A percentile compares a stretch with the other conserved stretches of the same genome.
Conservation (phyloP, 495 filamentous ascomycete species). For the Sabuloglossum arenarium region DNA sequence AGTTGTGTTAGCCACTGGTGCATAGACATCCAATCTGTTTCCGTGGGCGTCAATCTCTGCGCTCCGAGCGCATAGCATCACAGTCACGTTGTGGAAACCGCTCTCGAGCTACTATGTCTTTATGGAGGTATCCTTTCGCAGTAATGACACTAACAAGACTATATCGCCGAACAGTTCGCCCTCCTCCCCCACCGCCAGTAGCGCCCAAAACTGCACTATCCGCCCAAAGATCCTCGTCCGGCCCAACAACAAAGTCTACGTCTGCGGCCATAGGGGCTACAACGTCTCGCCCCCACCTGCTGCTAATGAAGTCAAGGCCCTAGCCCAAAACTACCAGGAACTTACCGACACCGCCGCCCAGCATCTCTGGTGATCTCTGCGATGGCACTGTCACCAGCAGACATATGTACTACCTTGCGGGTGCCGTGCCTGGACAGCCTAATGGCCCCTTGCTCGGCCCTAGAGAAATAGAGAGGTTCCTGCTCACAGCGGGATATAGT, state of each 20-base stretch:
- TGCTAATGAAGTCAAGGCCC: constrained; percentile 57
- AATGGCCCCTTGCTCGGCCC: constrained; percentile 57
- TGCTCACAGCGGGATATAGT: constrained; percentile 79
- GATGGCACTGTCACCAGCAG: no score
- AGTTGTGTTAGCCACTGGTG: constrained; percentile 67
- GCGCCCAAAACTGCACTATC: not conserved
- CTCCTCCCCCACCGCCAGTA: not conserved
- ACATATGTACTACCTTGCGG: constrained; percentile 89
- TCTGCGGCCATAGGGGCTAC: constrained; percentile 77
- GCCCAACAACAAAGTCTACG: constrained; percentile 75
- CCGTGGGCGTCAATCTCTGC: constrained; percentile 61
- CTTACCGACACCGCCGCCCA: constrained; percentile 61
- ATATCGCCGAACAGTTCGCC: constrained; percentile 9
- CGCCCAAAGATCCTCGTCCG: constrained; percentile 78
- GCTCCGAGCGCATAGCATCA: constrained; percentile 76
- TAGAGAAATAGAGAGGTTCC: constrained; percentile 52
- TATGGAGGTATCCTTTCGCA: constrained; percentile 41
- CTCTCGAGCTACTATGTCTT: constrained; percentile 81
- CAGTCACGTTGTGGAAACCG: constrained; percentile 49
- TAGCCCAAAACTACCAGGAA: constrained; percentile 63
- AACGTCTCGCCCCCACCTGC: constrained; percentile 52
- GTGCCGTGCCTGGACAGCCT: constrained; percentile 7
- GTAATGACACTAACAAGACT: constrained; percentile 13
- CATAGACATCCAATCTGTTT: constrained; percentile 63
- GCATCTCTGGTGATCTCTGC: constrained; percentile 44